These are phyloP conservation scores for Beauveria rudraprayagi DNA, from an alignment of 2,329 filamentous ascomycete species.

Conservation along the genomic window DNA sequence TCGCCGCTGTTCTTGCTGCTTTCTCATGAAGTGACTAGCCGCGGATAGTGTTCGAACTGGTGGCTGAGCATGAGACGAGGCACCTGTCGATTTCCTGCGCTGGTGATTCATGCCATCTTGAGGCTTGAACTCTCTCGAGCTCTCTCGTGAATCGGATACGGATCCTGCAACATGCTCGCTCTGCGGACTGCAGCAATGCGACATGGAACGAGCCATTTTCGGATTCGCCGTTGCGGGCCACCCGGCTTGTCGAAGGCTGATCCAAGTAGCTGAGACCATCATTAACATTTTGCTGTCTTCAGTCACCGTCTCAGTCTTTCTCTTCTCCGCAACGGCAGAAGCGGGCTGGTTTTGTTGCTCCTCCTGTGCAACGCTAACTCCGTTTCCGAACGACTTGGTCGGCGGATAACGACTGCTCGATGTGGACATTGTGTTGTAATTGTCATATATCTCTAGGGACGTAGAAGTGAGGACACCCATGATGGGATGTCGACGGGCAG, in stretches of 20 bases:
- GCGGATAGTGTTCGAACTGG: conserved; percentile 19
- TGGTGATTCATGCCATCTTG: not conserved
- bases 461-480: conserved; percentile 59
- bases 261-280: conserved; percentile 31
- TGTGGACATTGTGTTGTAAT: conserved; percentile 50
- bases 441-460: conserved; percentile 61
- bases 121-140: conserved; percentile 2
- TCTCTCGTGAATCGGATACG: conserved; percentile 5
- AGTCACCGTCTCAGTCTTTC: conserved; percentile 22
- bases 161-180: conserved; percentile 5
- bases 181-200: conserved; percentile 19
- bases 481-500: conserved; percentile 63
- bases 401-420: conserved; percentile 42
- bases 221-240: conserved; percentile 26
- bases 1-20: conserved; percentile 12
- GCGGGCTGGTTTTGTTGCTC: conserved; percentile 5
- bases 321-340: conserved; percentile 18
- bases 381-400: conserved; percentile 26
- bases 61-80: not conserved
- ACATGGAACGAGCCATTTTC: conserved; percentile 19
- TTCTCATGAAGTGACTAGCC: conserved; percentile 20
- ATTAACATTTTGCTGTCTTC: conserved; percentile 29
- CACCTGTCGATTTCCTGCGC: conserved; percentile 5
- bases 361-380: conserved; percentile 11
- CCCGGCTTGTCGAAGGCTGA: conserved; percentile 28